These are phyloP conservation scores for Drechmeria coniospora DNA, from an alignment of 2,329 filamentous ascomycete genomes.

Conservation along the genomic window DNA sequence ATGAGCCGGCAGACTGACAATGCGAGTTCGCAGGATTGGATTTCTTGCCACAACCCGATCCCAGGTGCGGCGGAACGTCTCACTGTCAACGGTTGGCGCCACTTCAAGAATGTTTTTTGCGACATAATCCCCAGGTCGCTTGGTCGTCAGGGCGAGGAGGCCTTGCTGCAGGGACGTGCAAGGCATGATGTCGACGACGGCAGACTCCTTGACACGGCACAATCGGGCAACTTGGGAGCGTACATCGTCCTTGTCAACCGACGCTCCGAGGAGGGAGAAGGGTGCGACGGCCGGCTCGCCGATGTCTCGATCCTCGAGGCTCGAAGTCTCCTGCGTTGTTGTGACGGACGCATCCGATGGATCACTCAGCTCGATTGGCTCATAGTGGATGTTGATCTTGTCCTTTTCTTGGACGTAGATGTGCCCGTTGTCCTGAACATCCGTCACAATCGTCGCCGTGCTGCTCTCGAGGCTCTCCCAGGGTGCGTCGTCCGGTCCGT, in stretches of 20 bases:
- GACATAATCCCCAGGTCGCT: slow-evolving; percentile 6
- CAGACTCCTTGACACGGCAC: slow-evolving; percentile 4
- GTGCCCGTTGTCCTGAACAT: too few relatives aligned
- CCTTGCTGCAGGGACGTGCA: slow-evolving; percentile 10
- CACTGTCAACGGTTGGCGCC: slow-evolving; percentile 3
- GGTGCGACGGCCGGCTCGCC: neutral
- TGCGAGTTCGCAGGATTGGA: slow-evolving; percentile 6
- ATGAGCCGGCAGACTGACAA: slow-evolving; percentile 5
- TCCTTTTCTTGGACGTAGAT: too few relatives aligned
- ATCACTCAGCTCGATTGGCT: too few relatives aligned
- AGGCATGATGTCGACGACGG: slow-evolving; percentile 8
- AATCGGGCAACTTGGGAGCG: slow-evolving; percentile 2
- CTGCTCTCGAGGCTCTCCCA: too few relatives aligned
- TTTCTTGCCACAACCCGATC: slow-evolving; percentile 5
- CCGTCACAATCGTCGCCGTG: too few relatives aligned
- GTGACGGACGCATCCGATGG: neutral
- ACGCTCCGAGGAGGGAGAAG: slow-evolving; percentile 1
- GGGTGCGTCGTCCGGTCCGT: too few relatives aligned
- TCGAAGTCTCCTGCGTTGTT: neutral
- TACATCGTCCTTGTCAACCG: slow-evolving; percentile 1
- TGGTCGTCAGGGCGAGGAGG: slow-evolving; percentile 7
- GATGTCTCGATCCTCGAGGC: too few relatives aligned
- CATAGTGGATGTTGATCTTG: too few relatives aligned
- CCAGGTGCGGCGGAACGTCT: slow-evolving; percentile 5
- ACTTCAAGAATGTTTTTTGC: slow-evolving; percentile 6